Percentiles rank a stretch among this genome's conserved stretches.
phyloP scores from a whole-genome alignment of 1,139 yeast species.

The Pichia sp. region DNA sequence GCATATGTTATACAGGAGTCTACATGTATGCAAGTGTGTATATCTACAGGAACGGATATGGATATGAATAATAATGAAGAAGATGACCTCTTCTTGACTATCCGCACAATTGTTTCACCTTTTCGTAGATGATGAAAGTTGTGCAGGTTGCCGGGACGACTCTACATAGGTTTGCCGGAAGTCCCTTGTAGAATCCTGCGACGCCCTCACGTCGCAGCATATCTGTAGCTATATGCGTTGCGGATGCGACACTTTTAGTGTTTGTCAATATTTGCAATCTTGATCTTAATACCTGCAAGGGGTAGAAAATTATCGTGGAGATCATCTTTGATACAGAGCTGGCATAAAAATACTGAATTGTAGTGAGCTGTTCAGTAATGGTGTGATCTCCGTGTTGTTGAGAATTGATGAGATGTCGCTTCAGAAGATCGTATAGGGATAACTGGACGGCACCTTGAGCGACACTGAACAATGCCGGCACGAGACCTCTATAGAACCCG shows the following conservation, averaged over 20 bases:
- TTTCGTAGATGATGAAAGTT: constrained; percentile 62
- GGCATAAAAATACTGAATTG: constrained; percentile 52
- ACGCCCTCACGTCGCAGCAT: constrained; percentile 41
- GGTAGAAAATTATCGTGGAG: constrained; percentile 68
- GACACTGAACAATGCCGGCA: constrained; percentile 78
- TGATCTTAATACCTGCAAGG: constrained; percentile 76
- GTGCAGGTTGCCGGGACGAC: constrained; percentile 73
- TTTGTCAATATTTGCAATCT: constrained; percentile 61
- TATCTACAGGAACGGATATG: no score
- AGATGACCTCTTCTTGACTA: no score
- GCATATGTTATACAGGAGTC: no score
- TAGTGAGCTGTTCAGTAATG: constrained; percentile 30
- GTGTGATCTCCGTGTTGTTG: constrained; percentile 1
- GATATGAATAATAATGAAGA: no score
- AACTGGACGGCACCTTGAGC: constrained; percentile 87
- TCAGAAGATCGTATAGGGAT: constrained; percentile 73
- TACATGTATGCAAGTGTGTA: no score
- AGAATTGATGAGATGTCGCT: constrained; percentile 26
- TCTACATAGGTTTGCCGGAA: constrained; percentile 55
- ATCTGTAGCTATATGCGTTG: background rate
- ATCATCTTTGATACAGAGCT: constrained; percentile 65
- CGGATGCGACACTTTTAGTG: constrained; percentile 4
- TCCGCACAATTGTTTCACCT: constrained; percentile 31
- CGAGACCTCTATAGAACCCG: constrained; percentile 77
- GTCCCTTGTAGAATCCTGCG: constrained; percentile 72